Evolutionary conservation across 129 eudicot genomes (phyloP).

Genomic region (Deinandra increscens): DNA sequence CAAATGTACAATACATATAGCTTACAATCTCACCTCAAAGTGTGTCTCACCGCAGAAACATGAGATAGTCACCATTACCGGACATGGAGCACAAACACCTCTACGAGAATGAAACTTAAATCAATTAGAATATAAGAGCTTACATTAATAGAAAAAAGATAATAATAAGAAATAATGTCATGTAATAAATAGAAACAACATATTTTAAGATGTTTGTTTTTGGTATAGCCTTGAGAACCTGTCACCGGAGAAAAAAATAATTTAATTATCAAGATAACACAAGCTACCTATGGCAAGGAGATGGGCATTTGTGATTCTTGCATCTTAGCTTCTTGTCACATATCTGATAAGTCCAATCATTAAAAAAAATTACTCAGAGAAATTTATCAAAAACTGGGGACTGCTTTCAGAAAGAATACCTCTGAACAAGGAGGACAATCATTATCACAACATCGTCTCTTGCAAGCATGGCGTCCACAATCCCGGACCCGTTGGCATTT

Average conservation of each 20-base stretch:
- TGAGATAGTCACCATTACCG: slow-evolving; percentile 91
- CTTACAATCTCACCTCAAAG: slow-evolving; percentile 64
- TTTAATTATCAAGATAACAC: slow-evolving; percentile 13
- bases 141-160: background rate
- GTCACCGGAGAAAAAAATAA: background rate
- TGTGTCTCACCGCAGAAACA: slow-evolving; percentile 89
- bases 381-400: slow-evolving; percentile 8
- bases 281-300: slow-evolving; percentile 94
- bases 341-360: slow-evolving; percentile 44
- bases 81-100: slow-evolving; percentile 99
- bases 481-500: slow-evolving; percentile 79
- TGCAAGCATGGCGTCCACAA: slow-evolving; percentile 99
- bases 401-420: slow-evolving; percentile 38
- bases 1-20: slow-evolving; percentile 8
- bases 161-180: background rate
- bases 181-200: background rate
- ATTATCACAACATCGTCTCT: slow-evolving; percentile 88
- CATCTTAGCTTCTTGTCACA: slow-evolving; percentile 96
- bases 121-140: background rate
- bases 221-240: background rate
- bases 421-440: slow-evolving; percentile 98
- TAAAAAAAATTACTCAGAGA: slow-evolving; percentile 6
- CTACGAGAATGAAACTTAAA: slow-evolving; percentile 43
- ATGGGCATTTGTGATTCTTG: slow-evolving; percentile 94
- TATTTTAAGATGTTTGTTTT: background rate